Base-by-base conservation (phyloP, 768 basidiomycete genomes). In the Lactarius evosmus region DNA sequence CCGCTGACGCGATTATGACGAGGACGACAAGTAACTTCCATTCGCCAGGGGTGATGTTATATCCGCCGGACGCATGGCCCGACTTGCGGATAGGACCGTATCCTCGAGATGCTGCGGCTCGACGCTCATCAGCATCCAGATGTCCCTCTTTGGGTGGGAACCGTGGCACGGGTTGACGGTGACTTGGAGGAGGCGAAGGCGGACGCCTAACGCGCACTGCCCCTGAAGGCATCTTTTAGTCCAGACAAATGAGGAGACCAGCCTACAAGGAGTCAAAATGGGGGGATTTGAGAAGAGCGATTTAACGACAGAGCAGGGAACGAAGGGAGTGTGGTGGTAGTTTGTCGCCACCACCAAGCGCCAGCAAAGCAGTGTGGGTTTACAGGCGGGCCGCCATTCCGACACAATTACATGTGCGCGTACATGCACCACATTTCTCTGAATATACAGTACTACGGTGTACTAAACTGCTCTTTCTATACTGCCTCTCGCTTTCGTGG, bases 401-500 rank as follows among this genome's bases (percentile, higher is more conserved):
- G 46, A 49, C 17, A 5, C 19, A 7, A 19, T 38, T 40, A 40
- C 40, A 40, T 19, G 14, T 40, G 40, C n/a, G n/a, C n/a, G n/a
- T n/a, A n/a, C 40, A 40, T 34, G 11, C 34, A 34, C 40, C 17
- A n/a, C 22, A 25, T 3, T n/a, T 14, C n/a, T 22, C 12, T 22
- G 3, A 16, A 16, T 38, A 16, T 38, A 38, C 38, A 52, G 61
- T 29, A 44, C 32, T 40, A 25, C 32, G n/a, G 30, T 49, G 34
- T 17, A 7, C 44, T 50, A 58, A 56, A 41, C 59, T 63, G 33
- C 36, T 56, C 33, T 41, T 60, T 56, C 73, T 80, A 89, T 63
- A 87, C 84, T 59, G 85, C 90, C 73, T 97, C 95, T 58, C 95
- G 84, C 75, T 81, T 90, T 72, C 95, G 81, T 14, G 95, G 95